Evolutionary conservation across 1,284 basidiomycete genomes (phyloP).

Genomic region (Moesziomyces sp.): DNA sequence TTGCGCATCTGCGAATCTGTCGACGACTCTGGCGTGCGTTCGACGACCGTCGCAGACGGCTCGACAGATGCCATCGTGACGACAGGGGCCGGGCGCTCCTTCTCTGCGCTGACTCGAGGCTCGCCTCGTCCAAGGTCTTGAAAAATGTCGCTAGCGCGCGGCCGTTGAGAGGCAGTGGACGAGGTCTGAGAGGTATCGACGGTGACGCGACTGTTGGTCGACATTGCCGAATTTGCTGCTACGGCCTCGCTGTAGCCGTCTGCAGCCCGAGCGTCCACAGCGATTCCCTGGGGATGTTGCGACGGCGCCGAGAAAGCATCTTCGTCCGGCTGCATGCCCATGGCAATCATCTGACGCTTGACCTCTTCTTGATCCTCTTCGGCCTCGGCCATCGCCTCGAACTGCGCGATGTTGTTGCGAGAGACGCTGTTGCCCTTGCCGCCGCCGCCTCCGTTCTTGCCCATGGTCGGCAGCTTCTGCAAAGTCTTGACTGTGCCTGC

Average conservation of each 20-base stretch:
- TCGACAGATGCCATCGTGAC: neutral
- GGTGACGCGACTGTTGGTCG: slow-evolving; percentile 8
- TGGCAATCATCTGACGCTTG: slow-evolving; percentile 46
- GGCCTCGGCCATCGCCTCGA: slow-evolving; percentile 51
- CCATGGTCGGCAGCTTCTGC: slow-evolving; percentile 36
- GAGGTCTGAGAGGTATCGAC: slow-evolving; percentile 23
- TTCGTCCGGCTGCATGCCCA: slow-evolving; percentile 54
- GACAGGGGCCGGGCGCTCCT: neutral
- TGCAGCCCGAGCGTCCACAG: neutral
- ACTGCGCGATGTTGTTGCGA: slow-evolving; percentile 52
- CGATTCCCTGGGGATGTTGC: neutral
- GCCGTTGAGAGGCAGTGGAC: slow-evolving; percentile 21
- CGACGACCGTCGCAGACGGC: neutral
- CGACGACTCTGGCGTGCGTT: neutral
- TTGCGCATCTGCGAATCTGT: neutral
- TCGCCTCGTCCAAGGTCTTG: neutral
- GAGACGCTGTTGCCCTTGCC: slow-evolving; percentile 45
- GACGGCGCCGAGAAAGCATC: slow-evolving; percentile 25
- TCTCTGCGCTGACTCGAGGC: neutral
- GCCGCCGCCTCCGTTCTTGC: slow-evolving; percentile 35
- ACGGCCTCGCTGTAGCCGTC: neutral
- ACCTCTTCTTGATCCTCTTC: slow-evolving; percentile 56
- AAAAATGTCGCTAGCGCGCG: slow-evolving; percentile 54
- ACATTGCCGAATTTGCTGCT: neutral
- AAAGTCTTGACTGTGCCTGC: slow-evolving; percentile 56